Evolutionary conservation across 2,329 filamentous ascomycete genomes (phyloP).

Genomic region (Cordyceps pruinosa): DNA sequence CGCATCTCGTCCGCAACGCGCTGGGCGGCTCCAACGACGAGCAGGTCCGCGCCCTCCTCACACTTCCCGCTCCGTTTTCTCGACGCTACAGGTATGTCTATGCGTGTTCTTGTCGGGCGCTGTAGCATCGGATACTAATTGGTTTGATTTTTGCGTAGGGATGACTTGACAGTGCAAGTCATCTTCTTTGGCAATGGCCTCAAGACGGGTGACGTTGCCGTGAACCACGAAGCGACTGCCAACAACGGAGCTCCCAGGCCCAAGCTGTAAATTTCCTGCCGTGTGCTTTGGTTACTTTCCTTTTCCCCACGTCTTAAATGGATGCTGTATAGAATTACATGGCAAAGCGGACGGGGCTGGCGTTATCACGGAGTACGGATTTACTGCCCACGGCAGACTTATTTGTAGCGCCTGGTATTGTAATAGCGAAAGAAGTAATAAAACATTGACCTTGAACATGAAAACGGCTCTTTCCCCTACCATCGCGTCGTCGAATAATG

Average conservation of each 20-base stretch:
- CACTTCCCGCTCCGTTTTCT: conserved; percentile 84
- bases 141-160: conserved; percentile 43
- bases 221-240: conserved; percentile 84
- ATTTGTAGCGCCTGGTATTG: too few relatives aligned
- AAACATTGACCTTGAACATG: not conserved
- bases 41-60: conserved; percentile 86
- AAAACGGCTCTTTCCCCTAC: not conserved
- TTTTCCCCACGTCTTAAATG: not conserved
- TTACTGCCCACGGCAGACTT: not conserved
- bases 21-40: conserved; percentile 89
- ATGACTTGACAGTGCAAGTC: conserved; percentile 94
- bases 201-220: conserved; percentile 67
- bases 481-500: too few relatives aligned
- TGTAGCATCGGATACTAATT: not conserved
- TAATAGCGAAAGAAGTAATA: not conserved
- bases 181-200: conserved; percentile 91
- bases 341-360: not conserved
- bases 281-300: not conserved
- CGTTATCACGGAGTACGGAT: not conserved
- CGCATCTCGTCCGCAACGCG: conserved; percentile 90
- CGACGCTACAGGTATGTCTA: conserved; percentile 69
- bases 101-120: too few relatives aligned
- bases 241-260: conserved; percentile 29
- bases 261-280: conserved; percentile 34
- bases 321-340: not conserved